A percentile compares a stretch with the other conserved stretches of the same genome.
phyloP scores from a whole-genome alignment of 2,329 filamentous ascomycete genomes.

The Leptographium procerum region DNA sequence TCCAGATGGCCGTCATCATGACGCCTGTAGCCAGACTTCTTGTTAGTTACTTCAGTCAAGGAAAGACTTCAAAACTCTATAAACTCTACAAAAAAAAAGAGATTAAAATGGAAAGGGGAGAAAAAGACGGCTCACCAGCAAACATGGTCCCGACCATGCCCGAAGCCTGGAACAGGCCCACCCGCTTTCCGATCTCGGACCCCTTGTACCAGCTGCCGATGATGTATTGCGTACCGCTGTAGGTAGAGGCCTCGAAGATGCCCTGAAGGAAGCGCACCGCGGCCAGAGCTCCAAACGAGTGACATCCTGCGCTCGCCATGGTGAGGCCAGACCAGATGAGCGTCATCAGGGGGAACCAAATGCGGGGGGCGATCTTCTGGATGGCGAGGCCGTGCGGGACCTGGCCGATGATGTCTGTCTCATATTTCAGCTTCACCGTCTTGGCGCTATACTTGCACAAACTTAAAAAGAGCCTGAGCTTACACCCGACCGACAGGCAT shows the following conservation, averaged over 20 bases:
- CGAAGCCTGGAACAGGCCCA: constrained; percentile 47
- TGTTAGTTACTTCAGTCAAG: too few species aligned
- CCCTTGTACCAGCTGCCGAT: constrained; percentile 49
- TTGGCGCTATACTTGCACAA: too few species aligned
- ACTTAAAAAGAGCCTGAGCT: neutral
- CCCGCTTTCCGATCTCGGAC: constrained; percentile 46
- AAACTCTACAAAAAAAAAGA: too few species aligned
- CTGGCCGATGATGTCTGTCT: constrained; percentile 38
- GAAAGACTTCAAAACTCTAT: too few species aligned
- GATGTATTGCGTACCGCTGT: constrained; percentile 46
- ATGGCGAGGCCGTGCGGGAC: constrained; percentile 49
- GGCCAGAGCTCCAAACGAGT: constrained; percentile 42
- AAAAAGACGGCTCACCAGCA: constrained; percentile 29
- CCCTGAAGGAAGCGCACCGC: constrained; percentile 45
- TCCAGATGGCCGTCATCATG: constrained; percentile 41
- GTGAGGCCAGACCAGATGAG: constrained; percentile 51
- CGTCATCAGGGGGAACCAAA: constrained; percentile 54
- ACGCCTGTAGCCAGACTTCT: constrained; percentile 24
- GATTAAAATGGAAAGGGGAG: too few species aligned
- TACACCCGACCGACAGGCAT: neutral
- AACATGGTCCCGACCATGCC: constrained; percentile 50
- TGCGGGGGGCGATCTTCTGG: constrained; percentile 49
- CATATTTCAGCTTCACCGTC: neutral
- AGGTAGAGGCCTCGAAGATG: constrained; percentile 42
- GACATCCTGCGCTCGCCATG: constrained; percentile 43